A percentile compares a stretch with the other conserved stretches of the same genome.
These are phyloP conservation scores for Ophiosphaerella korrae DNA, from an alignment of 2,329 filamentous ascomycete species.

Conservation along the genomic window DNA sequence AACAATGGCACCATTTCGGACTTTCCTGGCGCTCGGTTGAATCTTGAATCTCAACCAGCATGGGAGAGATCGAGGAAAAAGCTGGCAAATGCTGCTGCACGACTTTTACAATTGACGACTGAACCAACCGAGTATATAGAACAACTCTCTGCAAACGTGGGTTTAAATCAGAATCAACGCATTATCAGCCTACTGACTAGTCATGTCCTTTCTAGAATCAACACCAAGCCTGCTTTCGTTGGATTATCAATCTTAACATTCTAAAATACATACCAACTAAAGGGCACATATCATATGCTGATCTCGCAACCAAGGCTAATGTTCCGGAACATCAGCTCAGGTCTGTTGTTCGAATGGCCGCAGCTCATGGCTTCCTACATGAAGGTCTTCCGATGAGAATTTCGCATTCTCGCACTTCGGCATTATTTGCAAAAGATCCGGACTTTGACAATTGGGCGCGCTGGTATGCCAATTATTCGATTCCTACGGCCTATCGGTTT, in stretches of 20 bases:
- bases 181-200: background rate
- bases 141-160: conserved; percentile 1
- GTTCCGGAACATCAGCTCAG: background rate
- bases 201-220: background rate
- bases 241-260: conserved; percentile 1
- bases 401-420: background rate
- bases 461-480: background rate
- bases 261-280: background rate
- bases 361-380: background rate
- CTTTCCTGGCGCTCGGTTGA: background rate
- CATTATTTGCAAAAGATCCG: background rate
- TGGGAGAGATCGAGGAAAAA: background rate
- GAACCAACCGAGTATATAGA: background rate
- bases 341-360: conserved; percentile 1
- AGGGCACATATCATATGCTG: background rate
- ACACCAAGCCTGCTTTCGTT: background rate
- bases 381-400: background rate
- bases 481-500: background rate
- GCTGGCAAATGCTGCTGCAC: background rate
- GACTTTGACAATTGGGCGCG: background rate
- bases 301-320: background rate
- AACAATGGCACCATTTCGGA: background rate
- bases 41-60: background rate
- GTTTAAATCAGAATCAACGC: background rate
- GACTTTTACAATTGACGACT: background rate